These are phyloP conservation scores for Eragrostis tef DNA, from an alignment of 202 grass and related monocot species.

Conservation along the genomic window DNA sequence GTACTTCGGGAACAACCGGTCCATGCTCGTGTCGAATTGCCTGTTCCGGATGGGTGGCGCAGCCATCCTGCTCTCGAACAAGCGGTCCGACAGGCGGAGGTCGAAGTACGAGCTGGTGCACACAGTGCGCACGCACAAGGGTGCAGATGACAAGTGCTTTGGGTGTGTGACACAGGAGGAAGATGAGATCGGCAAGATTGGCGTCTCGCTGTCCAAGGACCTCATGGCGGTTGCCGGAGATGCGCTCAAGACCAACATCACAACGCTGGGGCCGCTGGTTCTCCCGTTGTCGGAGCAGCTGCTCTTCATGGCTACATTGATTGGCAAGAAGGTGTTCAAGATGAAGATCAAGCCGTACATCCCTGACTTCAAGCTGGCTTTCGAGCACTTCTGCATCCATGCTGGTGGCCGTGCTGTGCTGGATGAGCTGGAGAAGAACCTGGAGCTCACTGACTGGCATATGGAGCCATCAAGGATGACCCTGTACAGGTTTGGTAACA, in stretches of 20 bases:
- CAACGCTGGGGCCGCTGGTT: slow-evolving; percentile 84
- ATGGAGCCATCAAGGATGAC: slow-evolving; percentile 99
- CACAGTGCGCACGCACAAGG: slow-evolving; percentile 94
- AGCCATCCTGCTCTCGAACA: slow-evolving; percentile 88
- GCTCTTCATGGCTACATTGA: slow-evolving; percentile 78
- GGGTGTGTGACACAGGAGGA: slow-evolving; percentile 90
- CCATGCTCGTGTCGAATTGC: slow-evolving; percentile 95
- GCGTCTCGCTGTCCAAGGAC: slow-evolving; percentile 96
- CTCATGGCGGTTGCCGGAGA: slow-evolving; percentile 97
- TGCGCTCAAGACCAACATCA: slow-evolving; percentile 98
- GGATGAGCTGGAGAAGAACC: slow-evolving; percentile 94
- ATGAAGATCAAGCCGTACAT: slow-evolving; percentile 96
- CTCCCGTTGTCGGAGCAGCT: slow-evolving; percentile 89
- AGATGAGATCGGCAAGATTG: slow-evolving; percentile 72
- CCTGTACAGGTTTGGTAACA: slow-evolving; percentile 88
- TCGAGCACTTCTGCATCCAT: slow-evolving; percentile 97
- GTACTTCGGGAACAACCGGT: slow-evolving; percentile 96
- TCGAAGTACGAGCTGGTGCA: slow-evolving; percentile 95
- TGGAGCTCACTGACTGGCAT: slow-evolving; percentile 91
- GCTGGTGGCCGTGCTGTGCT: slow-evolving; percentile 90
- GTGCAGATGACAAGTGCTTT: slow-evolving; percentile 88
- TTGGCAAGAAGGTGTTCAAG: slow-evolving; percentile 84
- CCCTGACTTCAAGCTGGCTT: slow-evolving; percentile 96
- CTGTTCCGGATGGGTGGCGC: slow-evolving; percentile 97
- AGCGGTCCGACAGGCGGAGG: slow-evolving; percentile 54